These are phyloP conservation scores for Hyaloscypha variabilis DNA, from an alignment of 495 filamentous ascomycete species.

Conservation along the genomic window DNA sequence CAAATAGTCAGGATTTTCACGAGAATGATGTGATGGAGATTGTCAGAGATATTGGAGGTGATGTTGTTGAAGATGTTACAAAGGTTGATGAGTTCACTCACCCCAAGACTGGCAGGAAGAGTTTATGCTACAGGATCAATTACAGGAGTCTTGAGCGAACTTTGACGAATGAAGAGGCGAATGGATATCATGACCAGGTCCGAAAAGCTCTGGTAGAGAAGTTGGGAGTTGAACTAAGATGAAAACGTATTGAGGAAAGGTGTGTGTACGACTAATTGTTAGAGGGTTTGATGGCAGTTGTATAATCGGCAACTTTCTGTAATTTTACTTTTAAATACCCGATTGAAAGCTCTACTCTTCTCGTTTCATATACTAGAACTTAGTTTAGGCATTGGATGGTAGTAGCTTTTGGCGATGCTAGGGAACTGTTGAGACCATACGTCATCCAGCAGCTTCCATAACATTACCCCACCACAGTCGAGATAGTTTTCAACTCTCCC, in stretches of 20 bases:
- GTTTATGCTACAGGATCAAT: slow-evolving; percentile 89
- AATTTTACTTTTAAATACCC: slow-evolving; percentile 16
- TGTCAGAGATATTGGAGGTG: slow-evolving; percentile 75
- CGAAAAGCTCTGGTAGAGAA: slow-evolving; percentile 60
- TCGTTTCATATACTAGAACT: not conserved
- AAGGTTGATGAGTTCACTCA: slow-evolving; percentile 83
- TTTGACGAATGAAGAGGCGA: slow-evolving; percentile 77
- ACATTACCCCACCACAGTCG: too few relatives aligned
- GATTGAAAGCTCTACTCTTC: slow-evolving; percentile 11
- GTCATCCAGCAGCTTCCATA: not conserved
- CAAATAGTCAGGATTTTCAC: slow-evolving; percentile 61
- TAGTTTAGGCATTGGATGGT: too few relatives aligned
- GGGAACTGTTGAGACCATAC: not conserved
- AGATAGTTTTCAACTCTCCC: not conserved
- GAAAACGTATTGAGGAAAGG: not conserved
- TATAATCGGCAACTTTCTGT: not conserved
- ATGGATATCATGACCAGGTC: slow-evolving; percentile 73
- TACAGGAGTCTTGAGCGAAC: slow-evolving; percentile 90
- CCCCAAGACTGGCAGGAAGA: slow-evolving; percentile 81
- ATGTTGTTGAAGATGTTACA: slow-evolving; percentile 83
- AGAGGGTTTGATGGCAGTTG: too few relatives aligned
- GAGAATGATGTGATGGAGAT: slow-evolving; percentile 98
- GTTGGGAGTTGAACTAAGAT: slow-evolving; percentile 83
- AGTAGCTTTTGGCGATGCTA: not conserved
- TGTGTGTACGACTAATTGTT: not conserved